Percentiles rank a stretch among this genome's conserved stretches.
phyloP scores from a whole-genome alignment of 768 basidiomycete species.

The Lanmaoa rubissima region DNA sequence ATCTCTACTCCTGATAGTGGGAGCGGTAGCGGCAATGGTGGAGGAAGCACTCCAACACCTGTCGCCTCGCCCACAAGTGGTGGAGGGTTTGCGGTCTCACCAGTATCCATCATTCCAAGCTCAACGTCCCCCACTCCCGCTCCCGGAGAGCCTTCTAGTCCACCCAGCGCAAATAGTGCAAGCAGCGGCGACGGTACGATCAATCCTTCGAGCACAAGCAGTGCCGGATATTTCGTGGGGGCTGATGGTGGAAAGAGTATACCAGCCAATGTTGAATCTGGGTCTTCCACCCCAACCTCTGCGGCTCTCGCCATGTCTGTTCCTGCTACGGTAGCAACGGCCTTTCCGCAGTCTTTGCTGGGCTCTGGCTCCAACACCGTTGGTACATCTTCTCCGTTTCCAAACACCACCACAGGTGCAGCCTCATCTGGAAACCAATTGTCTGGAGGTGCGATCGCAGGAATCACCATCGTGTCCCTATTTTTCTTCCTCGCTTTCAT shows the following conservation, averaged over 20 bases:
- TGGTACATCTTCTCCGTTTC: slow-evolving; percentile 11
- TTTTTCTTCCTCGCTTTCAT: slow-evolving; percentile 35
- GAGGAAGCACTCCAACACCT: neutral
- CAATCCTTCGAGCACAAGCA: neutral
- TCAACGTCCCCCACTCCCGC: neutral
- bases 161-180: neutral
- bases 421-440: slow-evolving; percentile 29
- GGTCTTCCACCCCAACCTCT: neutral
- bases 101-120: neutral
- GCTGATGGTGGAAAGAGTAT: neutral
- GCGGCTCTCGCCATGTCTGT: neutral
- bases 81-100: neutral
- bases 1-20: neutral
- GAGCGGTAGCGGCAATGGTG: neutral
- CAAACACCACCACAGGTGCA: slow-evolving; percentile 9
- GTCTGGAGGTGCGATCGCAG: slow-evolving; percentile 48
- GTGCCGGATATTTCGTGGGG: neutral
- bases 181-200: neutral
- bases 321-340: neutral
- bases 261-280: neutral
- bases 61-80: neutral
- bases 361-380: slow-evolving; percentile 11
- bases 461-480: slow-evolving; percentile 35
- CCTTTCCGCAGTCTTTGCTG: neutral
- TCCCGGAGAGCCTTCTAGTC: neutral